These are phyloP conservation scores for Phoenix roebelenii DNA, from an alignment of 176 grass and related monocot genomes.

Conservation along the genomic window DNA sequence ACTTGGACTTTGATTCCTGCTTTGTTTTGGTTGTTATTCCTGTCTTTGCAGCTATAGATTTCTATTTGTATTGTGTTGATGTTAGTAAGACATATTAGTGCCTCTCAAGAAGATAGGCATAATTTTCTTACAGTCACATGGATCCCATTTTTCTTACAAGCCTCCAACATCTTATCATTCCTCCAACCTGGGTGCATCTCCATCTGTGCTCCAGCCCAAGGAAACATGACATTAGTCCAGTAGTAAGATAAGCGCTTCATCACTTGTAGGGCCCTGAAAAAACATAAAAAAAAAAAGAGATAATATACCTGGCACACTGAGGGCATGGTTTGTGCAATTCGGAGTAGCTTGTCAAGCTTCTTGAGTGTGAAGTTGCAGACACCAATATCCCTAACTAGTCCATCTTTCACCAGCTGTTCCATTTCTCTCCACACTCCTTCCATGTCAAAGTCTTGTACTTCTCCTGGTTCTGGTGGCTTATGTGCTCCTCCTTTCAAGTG, in stretches of 20 bases:
- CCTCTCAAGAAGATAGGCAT: too few species aligned
- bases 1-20: too few species aligned
- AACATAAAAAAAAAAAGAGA: not conserved
- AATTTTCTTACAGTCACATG: conserved; percentile 53
- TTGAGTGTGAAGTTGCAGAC: conserved; percentile 53
- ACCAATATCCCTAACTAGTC: conserved; percentile 53
- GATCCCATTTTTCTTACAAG: conserved; percentile 62
- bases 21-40: too few species aligned
- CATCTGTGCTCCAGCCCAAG: conserved; percentile 26
- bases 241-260: too few species aligned
- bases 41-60: too few species aligned
- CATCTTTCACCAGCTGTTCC: conserved; percentile 55
- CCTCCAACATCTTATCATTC: conserved; percentile 69
- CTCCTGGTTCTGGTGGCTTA: conserved; percentile 42
- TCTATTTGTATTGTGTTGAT: too few species aligned
- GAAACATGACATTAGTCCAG: too few species aligned
- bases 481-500: conserved; percentile 55
- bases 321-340: conserved; percentile 32
- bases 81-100: too few species aligned
- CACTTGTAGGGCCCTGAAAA: too few species aligned
- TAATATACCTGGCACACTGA: conserved; percentile 62
- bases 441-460: conserved; percentile 75
- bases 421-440: conserved; percentile 77
- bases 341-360: conserved; percentile 51
- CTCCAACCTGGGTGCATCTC: conserved; percentile 85